Evolutionary conservation across 306 rosid genomes (phyloP).

Genomic region (Senna siamea): DNA sequence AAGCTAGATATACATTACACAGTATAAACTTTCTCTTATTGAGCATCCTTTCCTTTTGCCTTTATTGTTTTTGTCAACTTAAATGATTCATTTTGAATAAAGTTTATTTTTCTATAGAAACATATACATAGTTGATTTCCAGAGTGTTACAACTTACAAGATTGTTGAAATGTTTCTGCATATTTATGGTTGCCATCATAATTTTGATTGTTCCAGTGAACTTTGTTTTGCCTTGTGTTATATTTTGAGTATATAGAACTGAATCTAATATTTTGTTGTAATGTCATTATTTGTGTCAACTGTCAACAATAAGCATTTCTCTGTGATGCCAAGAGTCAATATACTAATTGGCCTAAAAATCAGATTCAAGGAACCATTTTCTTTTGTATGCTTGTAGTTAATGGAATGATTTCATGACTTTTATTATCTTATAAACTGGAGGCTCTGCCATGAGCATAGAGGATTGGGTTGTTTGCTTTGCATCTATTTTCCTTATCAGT

Average conservation of each 20-base stretch:
- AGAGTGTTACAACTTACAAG: background rate
- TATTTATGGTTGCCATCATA: background rate
- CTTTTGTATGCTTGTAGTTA: background rate
- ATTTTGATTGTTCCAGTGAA: background rate
- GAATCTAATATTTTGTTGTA: conserved; percentile 9
- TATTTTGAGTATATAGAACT: background rate
- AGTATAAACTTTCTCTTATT: background rate
- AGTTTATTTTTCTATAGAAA: background rate
- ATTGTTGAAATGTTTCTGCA: background rate
- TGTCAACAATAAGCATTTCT: background rate
- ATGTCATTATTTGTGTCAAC: background rate
- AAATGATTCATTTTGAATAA: background rate
- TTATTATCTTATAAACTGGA: background rate
- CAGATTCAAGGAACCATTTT: background rate
- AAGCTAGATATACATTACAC: background rate
- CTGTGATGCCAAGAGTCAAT: background rate
- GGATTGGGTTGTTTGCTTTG: background rate
- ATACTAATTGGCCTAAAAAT: background rate
- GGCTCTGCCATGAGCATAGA: background rate
- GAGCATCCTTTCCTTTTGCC: background rate
- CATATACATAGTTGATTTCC: background rate
- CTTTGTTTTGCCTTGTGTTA: background rate
- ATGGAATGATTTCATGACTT: background rate
- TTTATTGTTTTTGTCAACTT: background rate
- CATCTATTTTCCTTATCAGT: background rate